These are phyloP conservation scores for Geranomyces michiganensis DNA, from an alignment of 192 early-diverging fungal species.

Conservation along the genomic window DNA sequence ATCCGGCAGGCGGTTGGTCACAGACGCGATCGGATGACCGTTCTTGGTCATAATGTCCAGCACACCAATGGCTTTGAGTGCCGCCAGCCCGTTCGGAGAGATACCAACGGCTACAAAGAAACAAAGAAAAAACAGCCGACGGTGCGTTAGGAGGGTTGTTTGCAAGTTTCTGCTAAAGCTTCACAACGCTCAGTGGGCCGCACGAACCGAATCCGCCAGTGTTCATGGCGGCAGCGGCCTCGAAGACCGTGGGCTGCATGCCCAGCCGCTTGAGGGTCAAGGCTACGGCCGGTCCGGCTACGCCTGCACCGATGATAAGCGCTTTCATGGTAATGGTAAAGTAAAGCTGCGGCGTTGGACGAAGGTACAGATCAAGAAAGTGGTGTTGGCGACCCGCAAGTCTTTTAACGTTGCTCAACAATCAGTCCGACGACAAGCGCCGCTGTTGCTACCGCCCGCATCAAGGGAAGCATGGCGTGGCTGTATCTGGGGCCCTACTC, in stretches of 20 bases:
- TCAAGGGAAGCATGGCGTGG: too few relatives aligned
- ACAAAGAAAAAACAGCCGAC: too few relatives aligned
- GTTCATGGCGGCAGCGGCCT: not conserved
- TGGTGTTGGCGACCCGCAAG: too few relatives aligned
- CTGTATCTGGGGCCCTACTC: too few relatives aligned
- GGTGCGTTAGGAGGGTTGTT: too few relatives aligned
- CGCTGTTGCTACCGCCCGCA: too few relatives aligned
- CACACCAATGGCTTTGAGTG: not conserved
- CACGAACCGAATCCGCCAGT: not conserved
- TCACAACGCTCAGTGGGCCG: not conserved
- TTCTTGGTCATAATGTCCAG: not conserved
- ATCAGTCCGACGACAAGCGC: too few relatives aligned
- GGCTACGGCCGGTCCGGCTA: constrained; percentile 1
- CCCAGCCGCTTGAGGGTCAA: not conserved
- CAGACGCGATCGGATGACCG: constrained; percentile 1
- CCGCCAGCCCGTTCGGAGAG: not conserved
- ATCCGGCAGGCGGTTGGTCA: not conserved
- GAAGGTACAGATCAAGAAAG: too few relatives aligned
- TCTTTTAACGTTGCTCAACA: too few relatives aligned
- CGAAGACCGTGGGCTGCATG: not conserved
- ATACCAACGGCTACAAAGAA: not conserved
- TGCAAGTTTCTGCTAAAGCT: too few relatives aligned
- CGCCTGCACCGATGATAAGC: not conserved
- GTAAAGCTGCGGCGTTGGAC: too few relatives aligned
- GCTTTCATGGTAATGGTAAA: not conserved